Evolutionary conservation across 257 asterid genomes (phyloP), one percentile per base, ranked within the genome.

Genomic region (Petrea volubilis): DNA sequence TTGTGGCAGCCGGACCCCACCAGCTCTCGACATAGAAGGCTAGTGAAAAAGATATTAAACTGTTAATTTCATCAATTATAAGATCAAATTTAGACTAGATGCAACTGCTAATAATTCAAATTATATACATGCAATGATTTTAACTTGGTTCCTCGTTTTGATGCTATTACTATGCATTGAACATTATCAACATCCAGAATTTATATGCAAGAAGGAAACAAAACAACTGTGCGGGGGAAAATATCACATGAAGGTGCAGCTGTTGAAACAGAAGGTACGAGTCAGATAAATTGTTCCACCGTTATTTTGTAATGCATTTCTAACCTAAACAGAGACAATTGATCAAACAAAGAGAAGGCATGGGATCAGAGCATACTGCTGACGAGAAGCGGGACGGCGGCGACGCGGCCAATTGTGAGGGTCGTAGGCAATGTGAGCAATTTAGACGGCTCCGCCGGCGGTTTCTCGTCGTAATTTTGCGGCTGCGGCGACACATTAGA

Each of bases 401-500:
- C 96, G 18, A 95, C 97, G 47, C 99, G 98, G 69, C 96, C 98
- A 62, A 92, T 82, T 25, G 98, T 95, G 75, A 95, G 77, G 69
- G 92, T 86, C 77, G 97, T 95, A 8, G 99, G 99, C 91, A 95
- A 81, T 0, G 98, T 95, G 78, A 95, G 95, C 71, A 92, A 69
- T 78, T 90, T 92, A 17, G 84, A 47, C 17, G 91, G 72, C 24
- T 70, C 64, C 41, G 28, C 64, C 61, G 81, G 79, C 72, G 14
- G 75, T 41, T 60, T 73, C 63, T 29, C 79, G 59, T 62, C 73
- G 69, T 66, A 28, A 0, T 74, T 59, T 12, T 43, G 75, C 73
- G 74, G 75, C n/a, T n/a, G n/a, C 50, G 77, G 71, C 44, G 71
- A 41, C 59, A 38, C 73, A 29, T 67, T 55, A 14, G 81, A 44